phyloP scores from a whole-genome alignment of 148 eudicot genomes.

The Suaeda aralocaspica region DNA sequence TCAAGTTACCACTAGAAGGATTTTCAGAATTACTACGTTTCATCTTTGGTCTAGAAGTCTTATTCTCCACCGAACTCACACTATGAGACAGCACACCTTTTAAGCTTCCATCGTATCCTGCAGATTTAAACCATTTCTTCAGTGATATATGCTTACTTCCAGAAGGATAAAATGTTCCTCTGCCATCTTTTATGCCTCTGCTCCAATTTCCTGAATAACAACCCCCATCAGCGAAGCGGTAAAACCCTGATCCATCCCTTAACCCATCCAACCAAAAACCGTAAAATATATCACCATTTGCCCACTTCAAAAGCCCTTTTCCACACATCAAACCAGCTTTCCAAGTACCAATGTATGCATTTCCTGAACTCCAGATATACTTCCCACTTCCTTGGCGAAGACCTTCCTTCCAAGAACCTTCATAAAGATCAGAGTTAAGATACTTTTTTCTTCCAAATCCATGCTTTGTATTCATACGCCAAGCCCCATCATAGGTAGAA shows the following conservation, averaged over 20 bases:
- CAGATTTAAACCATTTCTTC: conserved; percentile 43
- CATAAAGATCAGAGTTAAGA: conserved; percentile 61
- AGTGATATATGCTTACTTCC: conserved; percentile 60
- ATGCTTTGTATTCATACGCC: conserved; percentile 82
- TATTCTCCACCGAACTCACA: conserved; percentile 29
- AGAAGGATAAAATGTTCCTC: conserved; percentile 76
- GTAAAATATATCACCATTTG: conserved; percentile 79
- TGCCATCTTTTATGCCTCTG: conserved; percentile 83
- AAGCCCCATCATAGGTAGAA: conserved; percentile 61
- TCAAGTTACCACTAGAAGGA: conserved; percentile 31
- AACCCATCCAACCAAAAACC: conserved; percentile 88
- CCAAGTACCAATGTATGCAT: conserved; percentile 76
- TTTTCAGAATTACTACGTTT: conserved; percentile 54
- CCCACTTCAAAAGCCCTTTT: conserved; percentile 87
- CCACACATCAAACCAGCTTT: conserved; percentile 80
- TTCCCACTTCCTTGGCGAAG: conserved; percentile 75
- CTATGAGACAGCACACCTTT: conserved; percentile 34
- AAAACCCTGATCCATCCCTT: conserved; percentile 80
- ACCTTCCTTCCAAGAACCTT: conserved; percentile 96
- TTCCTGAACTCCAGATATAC: conserved; percentile 73
- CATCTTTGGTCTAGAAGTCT: conserved; percentile 32
- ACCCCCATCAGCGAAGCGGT: conserved; percentile 72
- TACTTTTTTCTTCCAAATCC: conserved; percentile 84
- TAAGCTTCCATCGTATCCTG: conserved; percentile 36
- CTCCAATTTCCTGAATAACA: conserved; percentile 91